A percentile compares a stretch with the other conserved stretches of the same genome.
Conservation (phyloP, 257 asterid genomes). For the Oldenlandia corymbosa region DNA sequence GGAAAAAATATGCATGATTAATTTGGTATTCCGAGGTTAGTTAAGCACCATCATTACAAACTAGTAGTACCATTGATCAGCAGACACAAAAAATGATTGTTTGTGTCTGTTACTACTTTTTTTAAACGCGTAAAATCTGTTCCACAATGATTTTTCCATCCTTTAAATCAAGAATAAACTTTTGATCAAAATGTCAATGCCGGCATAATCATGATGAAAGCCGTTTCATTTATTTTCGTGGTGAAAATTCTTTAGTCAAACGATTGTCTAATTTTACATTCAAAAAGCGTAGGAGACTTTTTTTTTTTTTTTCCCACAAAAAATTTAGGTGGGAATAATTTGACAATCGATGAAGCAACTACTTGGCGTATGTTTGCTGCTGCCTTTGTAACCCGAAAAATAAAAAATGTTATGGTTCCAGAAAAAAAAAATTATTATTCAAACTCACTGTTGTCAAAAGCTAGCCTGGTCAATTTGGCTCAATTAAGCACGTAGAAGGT, state of each 20-base stretch:
- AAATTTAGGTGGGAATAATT: no score
- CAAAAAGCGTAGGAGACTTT: background rate
- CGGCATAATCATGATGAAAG: conserved; percentile 2
- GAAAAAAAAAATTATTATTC: no score
- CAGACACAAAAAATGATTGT: background rate
- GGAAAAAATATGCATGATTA: background rate
- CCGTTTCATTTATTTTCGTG: background rate
- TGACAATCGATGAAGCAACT: no score
- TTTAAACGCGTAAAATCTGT: background rate
- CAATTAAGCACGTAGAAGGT: no score
- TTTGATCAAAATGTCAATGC: background rate
- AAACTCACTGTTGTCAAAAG: no score
- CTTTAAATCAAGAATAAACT: background rate
- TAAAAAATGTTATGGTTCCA: no score
- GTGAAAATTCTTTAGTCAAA: background rate
- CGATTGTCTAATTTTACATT: background rate
- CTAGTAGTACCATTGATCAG: no score
- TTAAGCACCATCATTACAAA: background rate
- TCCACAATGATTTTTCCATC: background rate
- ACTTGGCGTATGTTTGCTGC: no score
- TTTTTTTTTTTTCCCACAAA: no score
- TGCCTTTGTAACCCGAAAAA: no score
- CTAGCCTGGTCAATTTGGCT: no score
- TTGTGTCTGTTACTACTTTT: background rate
- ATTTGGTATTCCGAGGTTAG: background rate